Base-by-base conservation (phyloP, 805 yeast species). In the Yarrowia osloensis region DNA sequence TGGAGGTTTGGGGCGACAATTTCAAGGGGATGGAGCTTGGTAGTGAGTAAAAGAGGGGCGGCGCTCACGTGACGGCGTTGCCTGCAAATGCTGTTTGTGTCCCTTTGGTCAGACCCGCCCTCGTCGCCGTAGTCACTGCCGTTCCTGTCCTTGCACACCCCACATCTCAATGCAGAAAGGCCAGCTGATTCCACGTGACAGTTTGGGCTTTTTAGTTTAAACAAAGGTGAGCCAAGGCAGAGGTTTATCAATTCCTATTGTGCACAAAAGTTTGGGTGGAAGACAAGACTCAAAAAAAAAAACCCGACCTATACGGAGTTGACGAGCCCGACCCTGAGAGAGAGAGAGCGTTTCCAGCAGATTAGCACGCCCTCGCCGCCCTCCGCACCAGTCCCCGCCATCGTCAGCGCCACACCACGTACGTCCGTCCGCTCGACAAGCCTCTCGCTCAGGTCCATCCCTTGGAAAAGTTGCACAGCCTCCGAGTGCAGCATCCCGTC, bases 141-240 rank as follows among this genome's bases (percentile, higher is more conserved):
- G 12, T 28, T 46, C 33, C 19, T 46, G 33, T 26, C 21, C n/a
- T 2, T 47, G 15, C 21, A 4, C 39, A 3, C 61, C 61, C 33
- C 61, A 22, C 40, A 31, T 35, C 61, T 54, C 61, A 37, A 54
- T 54, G 61, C 61, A 54, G 61, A 35, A 54, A 24, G 61, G 44
- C 61, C 44, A 54, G 61, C 61, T 54, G 61, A 54, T 37, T 35
- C 44, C 61, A 54, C 61, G 61, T 54, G 61, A 54, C 61, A 35
- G 61, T 54, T 35, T 54, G 61, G 44, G 44, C 61, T 54, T 54
- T 54, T 35, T 37, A 54, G 31, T 35, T 37, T 54, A 4, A 54
- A 54, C 57, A 50, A 50, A 50, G 57, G 57, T 50, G 57, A 54
- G 44, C 61, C 61, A 54, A 54, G 61, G 61, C 61, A 54, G 61